Evolutionary conservation across 2,329 filamentous ascomycete species (phyloP).

Genomic region (Alternaria metachromatica): DNA sequence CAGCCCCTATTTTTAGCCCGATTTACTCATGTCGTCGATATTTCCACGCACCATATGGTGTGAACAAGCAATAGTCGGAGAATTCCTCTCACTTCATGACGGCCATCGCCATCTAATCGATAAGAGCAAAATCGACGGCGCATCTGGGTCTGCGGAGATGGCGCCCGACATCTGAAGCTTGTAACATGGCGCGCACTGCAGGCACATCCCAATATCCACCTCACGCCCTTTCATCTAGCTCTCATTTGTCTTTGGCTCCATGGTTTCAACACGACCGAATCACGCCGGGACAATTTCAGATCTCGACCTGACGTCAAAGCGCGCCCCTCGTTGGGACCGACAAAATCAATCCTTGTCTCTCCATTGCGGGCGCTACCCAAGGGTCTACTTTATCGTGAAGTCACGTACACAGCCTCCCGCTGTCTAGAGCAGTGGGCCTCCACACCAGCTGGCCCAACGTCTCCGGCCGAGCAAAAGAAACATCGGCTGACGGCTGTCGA

Average conservation of each 20-base stretch:
- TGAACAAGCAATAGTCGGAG: slow-evolving; percentile 1
- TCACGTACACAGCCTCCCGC: neutral
- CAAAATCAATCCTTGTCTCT: neutral
- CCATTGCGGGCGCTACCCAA: slow-evolving; percentile 1
- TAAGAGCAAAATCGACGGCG: slow-evolving; percentile 2
- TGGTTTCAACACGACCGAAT: slow-evolving; percentile 8
- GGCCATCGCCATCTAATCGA: slow-evolving; percentile 3
- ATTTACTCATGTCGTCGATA: slow-evolving; percentile 8
- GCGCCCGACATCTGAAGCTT: neutral
- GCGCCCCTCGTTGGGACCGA: neutral
- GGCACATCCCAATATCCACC: slow-evolving; percentile 10
- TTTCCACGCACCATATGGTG: neutral
- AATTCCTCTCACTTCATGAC: neutral
- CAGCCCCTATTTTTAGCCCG: slow-evolving; percentile 30
- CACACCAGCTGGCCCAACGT: neutral
- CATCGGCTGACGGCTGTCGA: neutral
- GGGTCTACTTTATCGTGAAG: neutral
- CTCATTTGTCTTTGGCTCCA: neutral
- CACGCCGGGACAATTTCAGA: slow-evolving; percentile 3
- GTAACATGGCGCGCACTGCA: neutral
- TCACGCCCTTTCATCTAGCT: slow-evolving; percentile 9
- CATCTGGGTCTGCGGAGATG: slow-evolving; percentile 8
- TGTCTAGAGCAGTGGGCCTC: neutral
- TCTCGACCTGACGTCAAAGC: neutral
- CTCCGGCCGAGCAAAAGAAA: neutral